A percentile compares a stretch with the other conserved stretches of the same genome.
phyloP scores from a whole-genome alignment of 805 yeast genomes.

The Scheffersomyces stipitis region DNA sequence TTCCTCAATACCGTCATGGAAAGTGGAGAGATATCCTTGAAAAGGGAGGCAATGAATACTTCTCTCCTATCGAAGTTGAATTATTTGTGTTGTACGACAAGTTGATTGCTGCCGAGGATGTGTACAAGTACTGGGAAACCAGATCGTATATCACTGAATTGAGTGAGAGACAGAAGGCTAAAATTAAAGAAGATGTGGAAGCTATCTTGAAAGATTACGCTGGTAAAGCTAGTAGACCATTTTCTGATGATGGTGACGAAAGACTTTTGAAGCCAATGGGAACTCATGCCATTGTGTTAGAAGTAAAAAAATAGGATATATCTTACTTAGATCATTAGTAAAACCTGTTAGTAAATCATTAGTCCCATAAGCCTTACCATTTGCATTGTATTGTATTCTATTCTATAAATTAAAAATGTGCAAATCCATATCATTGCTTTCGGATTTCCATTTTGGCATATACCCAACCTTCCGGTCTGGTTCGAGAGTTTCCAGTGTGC shows the following conservation, averaged over 20 bases:
- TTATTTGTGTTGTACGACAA: slow-evolving; percentile 27
- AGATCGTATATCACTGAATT: slow-evolving; percentile 54
- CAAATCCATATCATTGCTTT: neutral
- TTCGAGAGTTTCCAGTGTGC: slow-evolving; percentile 23
- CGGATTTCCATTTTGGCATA: neutral
- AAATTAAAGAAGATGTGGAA: slow-evolving; percentile 31
- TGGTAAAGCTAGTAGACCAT: neutral
- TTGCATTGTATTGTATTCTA: neutral
- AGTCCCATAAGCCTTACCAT: neutral
- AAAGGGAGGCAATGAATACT: slow-evolving; percentile 23
- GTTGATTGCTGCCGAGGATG: slow-evolving; percentile 29
- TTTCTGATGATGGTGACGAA: neutral
- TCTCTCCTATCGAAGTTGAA: slow-evolving; percentile 35
- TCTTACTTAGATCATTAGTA: too few species aligned
- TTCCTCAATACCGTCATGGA: slow-evolving; percentile 57
- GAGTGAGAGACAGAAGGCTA: slow-evolving; percentile 32
- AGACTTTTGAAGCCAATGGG: slow-evolving; percentile 11
- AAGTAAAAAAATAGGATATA: slow-evolving; percentile 2
- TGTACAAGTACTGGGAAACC: slow-evolving; percentile 53
- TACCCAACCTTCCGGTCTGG: slow-evolving; percentile 1
- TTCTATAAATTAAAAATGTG: too few species aligned
- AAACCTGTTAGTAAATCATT: too few species aligned
- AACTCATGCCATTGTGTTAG: slow-evolving; percentile 10
- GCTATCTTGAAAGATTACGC: slow-evolving; percentile 20
- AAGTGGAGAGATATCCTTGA: slow-evolving; percentile 45